Base-by-base conservation (phyloP, 1,139 yeast species). In the Pichia sp. region DNA sequence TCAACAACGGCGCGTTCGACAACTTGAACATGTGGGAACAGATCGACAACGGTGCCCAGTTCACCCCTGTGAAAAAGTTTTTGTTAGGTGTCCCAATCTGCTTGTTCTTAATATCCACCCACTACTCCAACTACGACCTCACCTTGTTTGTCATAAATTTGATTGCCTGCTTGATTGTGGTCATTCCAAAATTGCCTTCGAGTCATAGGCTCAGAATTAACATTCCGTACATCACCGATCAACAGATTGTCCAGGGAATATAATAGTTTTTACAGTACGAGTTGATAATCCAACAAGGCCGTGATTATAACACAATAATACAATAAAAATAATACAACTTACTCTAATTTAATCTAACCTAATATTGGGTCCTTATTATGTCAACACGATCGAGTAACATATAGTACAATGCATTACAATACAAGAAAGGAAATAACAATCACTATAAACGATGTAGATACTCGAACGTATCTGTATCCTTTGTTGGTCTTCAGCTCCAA, bases 11-110 rank as follows among this genome's bases (percentile, higher is more conserved):
- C 46, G 98, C 98, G 0, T 93, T 87, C 71, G 99, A 93, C 70
- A 86, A 90, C 67, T 78, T 93, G 64, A 93, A 97, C 33, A 89
- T 93, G 97, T 93, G 99, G 99, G 99, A 93, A 72, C 99, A 93
- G 72, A 86, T 93, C 61, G 97, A 93, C 71, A 86, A 91, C 65
- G 99, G 98, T 58, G 97, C 91, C 68, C 96, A 91, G 70, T 93
- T 92, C 70, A 93, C 99, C 0, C 99, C 99, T 6, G 85, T 96
- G 31, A 91, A 93, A 76, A 93, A 93, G 72, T 93, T 91, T 67
- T 76, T 93, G 64, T 81, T 92, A 75, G 83, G 89, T 57, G 97
- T 93, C 16, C 99, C 99, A 43, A 88, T 93, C 62, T 85, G 83
- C 9, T 77, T 93, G 66, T 93, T 93, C 66, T 77, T 93, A 64